Conservation (phyloP, 139 green algal species). For the Mesotaenium endlicherianum region DNA sequence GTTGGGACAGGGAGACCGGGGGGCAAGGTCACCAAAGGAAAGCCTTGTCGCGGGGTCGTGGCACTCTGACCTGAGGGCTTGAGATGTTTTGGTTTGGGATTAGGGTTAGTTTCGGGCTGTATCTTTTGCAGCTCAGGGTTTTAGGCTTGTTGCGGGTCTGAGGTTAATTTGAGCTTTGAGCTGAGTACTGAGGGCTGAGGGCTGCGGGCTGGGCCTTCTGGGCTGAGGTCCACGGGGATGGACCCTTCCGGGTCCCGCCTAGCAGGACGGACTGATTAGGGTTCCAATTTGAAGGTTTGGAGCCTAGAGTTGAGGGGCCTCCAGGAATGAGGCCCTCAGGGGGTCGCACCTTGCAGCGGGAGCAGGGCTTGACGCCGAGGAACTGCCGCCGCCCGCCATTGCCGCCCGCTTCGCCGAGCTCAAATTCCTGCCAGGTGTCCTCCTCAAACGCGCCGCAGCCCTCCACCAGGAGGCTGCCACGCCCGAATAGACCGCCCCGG, state of each 20-base stretch:
- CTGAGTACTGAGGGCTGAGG: not conserved
- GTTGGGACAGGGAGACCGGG: too few species aligned
- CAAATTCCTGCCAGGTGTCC: constrained; percentile 61
- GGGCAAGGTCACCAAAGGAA: too few species aligned
- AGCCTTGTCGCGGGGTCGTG: too few species aligned
- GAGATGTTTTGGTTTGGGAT: too few species aligned
- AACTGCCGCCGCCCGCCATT: constrained; percentile 44
- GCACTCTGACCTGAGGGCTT: too few species aligned
- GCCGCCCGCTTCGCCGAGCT: not conserved
- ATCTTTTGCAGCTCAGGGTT: too few species aligned
- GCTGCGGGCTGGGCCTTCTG: not conserved
- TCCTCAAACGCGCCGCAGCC: constrained; percentile 56
- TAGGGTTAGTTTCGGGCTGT: too few species aligned
- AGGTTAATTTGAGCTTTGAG: not conserved
- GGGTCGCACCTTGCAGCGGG: constrained; percentile 58
- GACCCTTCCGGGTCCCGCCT: not conserved
- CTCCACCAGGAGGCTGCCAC: constrained; percentile 60
- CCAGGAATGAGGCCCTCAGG: too few species aligned
- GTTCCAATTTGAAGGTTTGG: not conserved
- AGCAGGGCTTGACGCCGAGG: constrained; percentile 67
- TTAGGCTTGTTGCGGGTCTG: too few species aligned
- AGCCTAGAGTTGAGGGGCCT: not conserved
- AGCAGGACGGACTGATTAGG: not conserved
- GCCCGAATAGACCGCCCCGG: not conserved
- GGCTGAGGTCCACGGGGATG: not conserved